These are phyloP conservation scores for Leccinellum albellum DNA, from an alignment of 768 basidiomycete genomes.

Conservation along the genomic window DNA sequence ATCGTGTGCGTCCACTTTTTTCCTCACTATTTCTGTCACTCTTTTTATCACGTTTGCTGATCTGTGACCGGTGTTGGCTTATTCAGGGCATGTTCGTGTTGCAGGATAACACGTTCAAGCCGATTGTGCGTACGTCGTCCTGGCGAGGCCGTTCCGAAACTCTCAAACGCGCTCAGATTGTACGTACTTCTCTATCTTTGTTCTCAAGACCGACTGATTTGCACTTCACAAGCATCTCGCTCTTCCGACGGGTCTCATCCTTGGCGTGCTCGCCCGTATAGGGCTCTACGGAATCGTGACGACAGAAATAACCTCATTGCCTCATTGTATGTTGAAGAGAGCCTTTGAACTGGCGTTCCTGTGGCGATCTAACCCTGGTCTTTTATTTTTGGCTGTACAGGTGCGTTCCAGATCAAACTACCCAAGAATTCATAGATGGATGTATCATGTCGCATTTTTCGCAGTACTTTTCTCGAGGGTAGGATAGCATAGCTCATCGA, in stretches of 20 bases:
- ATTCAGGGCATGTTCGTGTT: conserved; percentile 88
- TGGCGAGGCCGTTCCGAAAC: conserved; percentile 76
- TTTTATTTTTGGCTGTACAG: conserved; percentile 33
- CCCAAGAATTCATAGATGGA: conserved; percentile 48
- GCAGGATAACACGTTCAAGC: conserved; percentile 88
- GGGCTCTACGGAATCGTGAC: conserved; percentile 73
- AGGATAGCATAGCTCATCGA: background rate
- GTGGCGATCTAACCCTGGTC: background rate
- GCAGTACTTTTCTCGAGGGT: background rate
- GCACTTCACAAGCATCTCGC: conserved; percentile 61
- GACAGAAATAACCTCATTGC: conserved; percentile 75
- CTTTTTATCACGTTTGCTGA: background rate
- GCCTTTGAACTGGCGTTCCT: background rate
- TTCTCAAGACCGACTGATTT: background rate
- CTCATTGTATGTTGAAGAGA: conserved; percentile 66
- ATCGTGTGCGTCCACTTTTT: conserved; percentile 74
- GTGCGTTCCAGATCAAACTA: conserved; percentile 81
- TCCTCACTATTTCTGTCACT: background rate
- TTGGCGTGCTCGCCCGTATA: conserved; percentile 74
- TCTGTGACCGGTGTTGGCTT: background rate
- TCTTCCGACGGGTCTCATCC: conserved; percentile 79
- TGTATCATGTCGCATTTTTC: background rate
- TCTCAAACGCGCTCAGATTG: conserved; percentile 64
- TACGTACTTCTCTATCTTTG: conserved; percentile 31
- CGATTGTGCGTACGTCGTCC: conserved; percentile 76